These are phyloP conservation scores for Solanum hybrid DNA, from an alignment of 305 asterid genomes.

Conservation along the genomic window DNA sequence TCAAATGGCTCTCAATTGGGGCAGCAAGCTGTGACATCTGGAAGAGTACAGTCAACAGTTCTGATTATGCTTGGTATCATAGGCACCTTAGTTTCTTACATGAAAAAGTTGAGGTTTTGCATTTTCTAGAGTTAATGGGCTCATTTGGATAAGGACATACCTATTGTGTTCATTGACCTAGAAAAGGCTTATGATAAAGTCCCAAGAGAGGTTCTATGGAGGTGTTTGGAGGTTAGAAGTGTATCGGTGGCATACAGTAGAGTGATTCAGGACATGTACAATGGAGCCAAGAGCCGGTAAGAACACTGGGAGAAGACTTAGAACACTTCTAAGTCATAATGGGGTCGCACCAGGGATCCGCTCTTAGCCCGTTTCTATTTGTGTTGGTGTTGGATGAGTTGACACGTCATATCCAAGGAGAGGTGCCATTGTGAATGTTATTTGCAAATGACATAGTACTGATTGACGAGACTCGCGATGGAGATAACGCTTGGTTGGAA, in stretches of 20 bases:
- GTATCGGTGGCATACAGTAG: neutral
- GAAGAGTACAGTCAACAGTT: neutral
- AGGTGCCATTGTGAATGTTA: neutral
- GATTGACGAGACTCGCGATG: neutral
- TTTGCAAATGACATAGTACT: neutral
- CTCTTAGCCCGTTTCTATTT: neutral
- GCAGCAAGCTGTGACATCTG: neutral
- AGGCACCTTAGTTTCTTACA: neutral
- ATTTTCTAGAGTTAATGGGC: neutral
- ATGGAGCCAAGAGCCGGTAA: neutral
- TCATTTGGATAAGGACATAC: neutral
- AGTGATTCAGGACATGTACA: neutral
- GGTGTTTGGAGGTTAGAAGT: neutral
- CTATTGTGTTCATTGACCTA: neutral
- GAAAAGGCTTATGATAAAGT: neutral
- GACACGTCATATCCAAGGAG: neutral
- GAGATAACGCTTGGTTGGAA: neutral
- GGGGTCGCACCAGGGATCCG: neutral
- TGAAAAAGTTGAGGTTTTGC: neutral
- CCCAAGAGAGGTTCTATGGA: neutral
- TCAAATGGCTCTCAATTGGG: neutral
- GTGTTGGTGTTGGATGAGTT: neutral
- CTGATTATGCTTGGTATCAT: neutral
- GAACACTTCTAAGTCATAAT: neutral
- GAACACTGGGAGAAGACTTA: neutral